Conservation (phyloP, 768 basidiomycete genomes). For the Tephrocybe sp. region DNA sequence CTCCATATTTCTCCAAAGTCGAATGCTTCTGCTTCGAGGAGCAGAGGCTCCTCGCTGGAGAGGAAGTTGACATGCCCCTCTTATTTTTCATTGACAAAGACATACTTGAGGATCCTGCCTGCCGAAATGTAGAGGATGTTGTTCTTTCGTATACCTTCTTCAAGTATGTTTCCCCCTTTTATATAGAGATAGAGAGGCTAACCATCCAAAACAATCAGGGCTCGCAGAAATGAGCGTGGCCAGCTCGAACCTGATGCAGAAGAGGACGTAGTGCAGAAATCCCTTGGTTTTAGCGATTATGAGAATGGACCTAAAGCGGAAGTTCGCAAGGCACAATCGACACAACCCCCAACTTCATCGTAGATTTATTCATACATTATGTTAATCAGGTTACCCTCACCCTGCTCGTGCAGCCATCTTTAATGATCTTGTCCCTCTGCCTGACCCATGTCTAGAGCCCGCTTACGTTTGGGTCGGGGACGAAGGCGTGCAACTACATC, state of each 20-base stretch:
- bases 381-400: too few species aligned
- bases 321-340: slow-evolving; percentile 15
- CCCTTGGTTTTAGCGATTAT: slow-evolving; percentile 71
- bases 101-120: slow-evolving; percentile 87
- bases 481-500: slow-evolving; percentile 25
- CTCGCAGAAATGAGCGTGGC: slow-evolving; percentile 79
- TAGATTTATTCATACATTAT: slow-evolving; percentile 11
- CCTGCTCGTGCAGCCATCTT: too few species aligned
- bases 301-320: slow-evolving; percentile 48
- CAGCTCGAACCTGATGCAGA: slow-evolving; percentile 89
- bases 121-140: slow-evolving; percentile 84
- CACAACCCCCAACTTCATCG: slow-evolving; percentile 1
- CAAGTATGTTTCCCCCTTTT: slow-evolving; percentile 49
- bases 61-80: slow-evolving; percentile 97
- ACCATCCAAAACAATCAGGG: slow-evolving; percentile 43
- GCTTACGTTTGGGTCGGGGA: slow-evolving; percentile 31
- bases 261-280: slow-evolving; percentile 74
- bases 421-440: too few species aligned
- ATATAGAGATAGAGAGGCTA: neutral
- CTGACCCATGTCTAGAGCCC: neutral
- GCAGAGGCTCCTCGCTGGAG: slow-evolving; percentile 88
- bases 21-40: slow-evolving; percentile 99
- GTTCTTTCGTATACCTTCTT: slow-evolving; percentile 98
- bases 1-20: slow-evolving; percentile 98
- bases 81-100: slow-evolving; percentile 99